Percentiles rank a stretch among this genome's conserved stretches.
These are phyloP conservation scores for Cinnamomum micranthum DNA, from an alignment of 164 flowering plant genomes.

Conservation along the genomic window DNA sequence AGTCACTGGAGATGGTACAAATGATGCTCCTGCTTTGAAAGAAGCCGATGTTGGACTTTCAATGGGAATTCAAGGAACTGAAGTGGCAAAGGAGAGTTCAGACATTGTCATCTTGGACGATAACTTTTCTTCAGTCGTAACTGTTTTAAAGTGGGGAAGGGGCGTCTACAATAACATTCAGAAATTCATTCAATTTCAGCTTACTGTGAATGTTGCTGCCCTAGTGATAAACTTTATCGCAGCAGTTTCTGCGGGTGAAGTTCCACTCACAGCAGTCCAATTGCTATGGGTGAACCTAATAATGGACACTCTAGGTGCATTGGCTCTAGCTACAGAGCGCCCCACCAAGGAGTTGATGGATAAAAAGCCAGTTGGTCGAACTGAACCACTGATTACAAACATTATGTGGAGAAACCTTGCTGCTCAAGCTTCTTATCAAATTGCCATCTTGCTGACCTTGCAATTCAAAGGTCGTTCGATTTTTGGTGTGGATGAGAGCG, in stretches of 20 bases:
- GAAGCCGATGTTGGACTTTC: conserved; percentile 65
- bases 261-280: conserved; percentile 58
- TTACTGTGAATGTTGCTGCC: conserved; percentile 60
- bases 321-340: conserved; percentile 57
- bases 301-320: conserved; percentile 66
- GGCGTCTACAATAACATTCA: conserved; percentile 64
- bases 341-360: conserved; percentile 57
- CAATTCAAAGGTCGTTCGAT: conserved; percentile 45
- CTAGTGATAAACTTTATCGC: conserved; percentile 55
- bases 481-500: conserved; percentile 28
- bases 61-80: conserved; percentile 67
- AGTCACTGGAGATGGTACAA: conserved; percentile 65
- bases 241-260: conserved; percentile 53
- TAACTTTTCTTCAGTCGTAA: conserved; percentile 50
- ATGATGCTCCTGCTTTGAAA: conserved; percentile 52
- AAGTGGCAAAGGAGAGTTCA: conserved; percentile 67
- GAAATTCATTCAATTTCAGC: conserved; percentile 73
- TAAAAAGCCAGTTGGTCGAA: conserved; percentile 48
- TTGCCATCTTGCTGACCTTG: conserved; percentile 32
- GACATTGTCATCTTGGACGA: conserved; percentile 63
- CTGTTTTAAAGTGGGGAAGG: conserved; percentile 53
- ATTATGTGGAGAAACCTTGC: conserved; percentile 69
- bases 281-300: conserved; percentile 72
- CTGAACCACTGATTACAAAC: conserved; percentile 50
- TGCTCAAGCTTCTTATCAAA: conserved; percentile 52